phyloP scores from a whole-genome alignment of 2,329 filamentous ascomycete species.

The Pseudogymnoascus sp. region DNA sequence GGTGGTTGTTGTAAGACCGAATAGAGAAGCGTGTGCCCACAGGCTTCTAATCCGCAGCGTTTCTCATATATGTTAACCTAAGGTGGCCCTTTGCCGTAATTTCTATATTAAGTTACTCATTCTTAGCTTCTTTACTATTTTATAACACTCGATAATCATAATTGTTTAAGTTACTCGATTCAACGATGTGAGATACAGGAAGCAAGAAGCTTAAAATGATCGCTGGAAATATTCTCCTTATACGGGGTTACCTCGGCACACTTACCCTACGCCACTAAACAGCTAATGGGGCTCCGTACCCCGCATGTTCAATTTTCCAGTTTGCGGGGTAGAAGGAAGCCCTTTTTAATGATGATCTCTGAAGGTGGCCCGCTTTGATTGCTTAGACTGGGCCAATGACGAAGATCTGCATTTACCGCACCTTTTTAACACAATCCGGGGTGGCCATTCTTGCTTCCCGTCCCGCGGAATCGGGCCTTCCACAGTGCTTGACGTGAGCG shows the following conservation, averaged over 20 bases:
- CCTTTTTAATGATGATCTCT: not conserved
- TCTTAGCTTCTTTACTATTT: too few species aligned
- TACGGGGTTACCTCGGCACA: not conserved
- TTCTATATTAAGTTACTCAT: too few species aligned
- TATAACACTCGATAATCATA: too few species aligned
- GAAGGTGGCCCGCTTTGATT: not conserved
- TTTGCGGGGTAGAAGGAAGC: not conserved
- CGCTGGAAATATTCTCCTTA: not conserved
- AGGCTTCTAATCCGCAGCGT: slow-evolving; percentile 48
- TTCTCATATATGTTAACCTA: slow-evolving; percentile 25
- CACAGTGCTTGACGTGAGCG: not conserved
- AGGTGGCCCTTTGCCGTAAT: too few species aligned
- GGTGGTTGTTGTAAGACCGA: slow-evolving; percentile 62
- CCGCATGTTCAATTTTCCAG: not conserved
- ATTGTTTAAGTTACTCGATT: too few species aligned
- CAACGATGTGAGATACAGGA: too few species aligned
- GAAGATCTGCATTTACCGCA: not conserved
- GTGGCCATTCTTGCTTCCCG: not conserved
- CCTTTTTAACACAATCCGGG: not conserved
- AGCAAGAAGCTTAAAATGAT: not conserved
- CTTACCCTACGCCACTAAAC: too few species aligned
- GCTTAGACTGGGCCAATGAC: not conserved
- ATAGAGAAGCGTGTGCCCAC: slow-evolving; percentile 55
- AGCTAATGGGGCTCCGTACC: not conserved
- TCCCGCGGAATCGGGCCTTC: not conserved